Base-by-base conservation (phyloP, 345 rosid species). In the Aurinia saxatilis region DNA sequence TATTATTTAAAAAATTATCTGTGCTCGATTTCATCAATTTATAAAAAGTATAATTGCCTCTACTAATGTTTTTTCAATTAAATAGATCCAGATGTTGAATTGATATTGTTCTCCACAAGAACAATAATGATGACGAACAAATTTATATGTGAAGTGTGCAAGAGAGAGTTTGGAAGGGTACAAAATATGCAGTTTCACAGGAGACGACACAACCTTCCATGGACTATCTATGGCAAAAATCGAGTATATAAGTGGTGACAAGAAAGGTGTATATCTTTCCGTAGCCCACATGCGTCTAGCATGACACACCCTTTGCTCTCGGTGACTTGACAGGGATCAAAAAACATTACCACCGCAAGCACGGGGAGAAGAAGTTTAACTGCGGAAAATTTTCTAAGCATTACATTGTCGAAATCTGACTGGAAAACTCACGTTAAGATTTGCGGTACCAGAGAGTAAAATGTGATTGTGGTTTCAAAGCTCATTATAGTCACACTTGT, bases 311-410 rank as follows among this genome's bases (percentile, higher is more conserved):
- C 21, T 75, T 90, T 62, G 83, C 95, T 41, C 95, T 86, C 31
- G 95, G 95, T 19, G 95, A 86, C 73, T 90, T 86, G 12, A 86
- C 95, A 11, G 95, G 95, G 8, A 84, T 86, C 45, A 86, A 86
- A 60, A 86, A 86, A 48, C 95, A 86, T 62, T 86, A 77, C 27
- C 84, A 81, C 1, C 76, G 95, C 41, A 86, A 86, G 48, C 95
- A 86, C 33, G 90, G 95, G 0, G 95, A 86, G 72, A 86, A 86
- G 57, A 86, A 82, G 56, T 84, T 81, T 81, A 86, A 86, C 80
- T 86, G 95, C 14, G 95, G 84, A 40, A 83, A 86, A 55, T 86
- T 90, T 53, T 80, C 90, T 0, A 87, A 87, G 72, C 36, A 76
- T 2, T 87, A 87, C 17, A 90, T 90, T 18, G 95, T 87, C 14